These are phyloP conservation scores for Trichoderma hamatum DNA, from an alignment of 2,329 filamentous ascomycete species.

Conservation along the genomic window DNA sequence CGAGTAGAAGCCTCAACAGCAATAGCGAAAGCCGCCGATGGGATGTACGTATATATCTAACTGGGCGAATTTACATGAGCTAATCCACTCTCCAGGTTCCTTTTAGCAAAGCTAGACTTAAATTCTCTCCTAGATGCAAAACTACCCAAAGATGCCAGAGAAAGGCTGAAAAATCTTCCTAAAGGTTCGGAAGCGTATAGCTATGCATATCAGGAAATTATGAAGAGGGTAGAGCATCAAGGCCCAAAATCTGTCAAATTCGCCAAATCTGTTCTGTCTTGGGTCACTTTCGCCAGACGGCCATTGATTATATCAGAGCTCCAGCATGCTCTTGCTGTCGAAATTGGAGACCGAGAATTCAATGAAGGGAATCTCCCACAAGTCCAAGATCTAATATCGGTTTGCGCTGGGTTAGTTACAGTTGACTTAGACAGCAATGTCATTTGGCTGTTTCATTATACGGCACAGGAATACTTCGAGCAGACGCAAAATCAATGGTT, in stretches of 20 bases:
- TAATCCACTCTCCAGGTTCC: neutral
- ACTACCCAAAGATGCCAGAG: neutral
- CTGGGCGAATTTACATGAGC: no score
- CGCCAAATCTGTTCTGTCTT: slow-evolving; percentile 45
- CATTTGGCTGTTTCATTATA: slow-evolving; percentile 50
- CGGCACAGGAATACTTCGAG: slow-evolving; percentile 50
- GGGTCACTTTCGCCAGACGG: slow-evolving; percentile 45
- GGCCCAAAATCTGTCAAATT: slow-evolving; percentile 32
- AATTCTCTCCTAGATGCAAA: neutral
- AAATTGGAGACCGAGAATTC: slow-evolving; percentile 28
- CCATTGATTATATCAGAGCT: slow-evolving; percentile 43
- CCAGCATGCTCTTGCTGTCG: slow-evolving; percentile 47
- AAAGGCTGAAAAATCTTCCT: neutral
- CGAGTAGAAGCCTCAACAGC: neutral
- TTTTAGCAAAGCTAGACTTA: neutral
- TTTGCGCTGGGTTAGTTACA: slow-evolving; percentile 48
- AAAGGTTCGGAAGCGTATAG: slow-evolving; percentile 35
- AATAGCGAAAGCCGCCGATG: neutral
- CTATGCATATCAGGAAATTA: slow-evolving; percentile 45
- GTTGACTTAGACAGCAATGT: slow-evolving; percentile 44
- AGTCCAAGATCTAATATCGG: slow-evolving; percentile 41
- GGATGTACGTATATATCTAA: neutral
- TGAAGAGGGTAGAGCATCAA: slow-evolving; percentile 48
- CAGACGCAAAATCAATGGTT: slow-evolving; percentile 37
- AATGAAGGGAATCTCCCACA: slow-evolving; percentile 39